These are phyloP conservation scores for Suillus luteus DNA, from an alignment of 768 basidiomycete genomes.

Conservation along the genomic window DNA sequence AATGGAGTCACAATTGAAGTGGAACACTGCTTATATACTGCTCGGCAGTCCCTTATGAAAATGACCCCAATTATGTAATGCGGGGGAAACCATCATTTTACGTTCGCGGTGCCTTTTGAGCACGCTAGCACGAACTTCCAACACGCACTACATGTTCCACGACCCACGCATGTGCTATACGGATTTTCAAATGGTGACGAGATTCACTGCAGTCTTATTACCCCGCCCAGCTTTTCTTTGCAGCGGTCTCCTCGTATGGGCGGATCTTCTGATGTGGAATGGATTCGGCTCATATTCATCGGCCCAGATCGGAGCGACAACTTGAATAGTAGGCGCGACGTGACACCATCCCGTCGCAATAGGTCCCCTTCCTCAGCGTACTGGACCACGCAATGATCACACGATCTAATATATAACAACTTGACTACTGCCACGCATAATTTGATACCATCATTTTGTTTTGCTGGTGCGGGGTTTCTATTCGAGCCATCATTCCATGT, in stretches of 20 bases:
- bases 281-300: background rate
- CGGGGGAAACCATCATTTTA: constrained; percentile 3
- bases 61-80: constrained; percentile 11
- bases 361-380: background rate
- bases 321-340: background rate
- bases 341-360: constrained; percentile 2
- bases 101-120: background rate
- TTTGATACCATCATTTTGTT: constrained; percentile 3
- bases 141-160: background rate
- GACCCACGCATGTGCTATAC: background rate
- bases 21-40: background rate
- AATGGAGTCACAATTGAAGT: constrained; percentile 1
- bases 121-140: background rate
- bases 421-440: constrained; percentile 5
- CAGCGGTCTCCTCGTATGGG: no score
- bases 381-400: background rate
- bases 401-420: background rate
- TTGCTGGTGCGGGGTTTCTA: constrained; percentile 5
- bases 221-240: background rate
- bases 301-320: background rate
- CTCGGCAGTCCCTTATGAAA: background rate
- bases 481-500: background rate
- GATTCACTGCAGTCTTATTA: background rate
- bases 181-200: background rate
- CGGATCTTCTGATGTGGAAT: background rate